Evolutionary conservation across 495 filamentous ascomycete genomes (phyloP).

Genomic region (Penicillium crystallinum): DNA sequence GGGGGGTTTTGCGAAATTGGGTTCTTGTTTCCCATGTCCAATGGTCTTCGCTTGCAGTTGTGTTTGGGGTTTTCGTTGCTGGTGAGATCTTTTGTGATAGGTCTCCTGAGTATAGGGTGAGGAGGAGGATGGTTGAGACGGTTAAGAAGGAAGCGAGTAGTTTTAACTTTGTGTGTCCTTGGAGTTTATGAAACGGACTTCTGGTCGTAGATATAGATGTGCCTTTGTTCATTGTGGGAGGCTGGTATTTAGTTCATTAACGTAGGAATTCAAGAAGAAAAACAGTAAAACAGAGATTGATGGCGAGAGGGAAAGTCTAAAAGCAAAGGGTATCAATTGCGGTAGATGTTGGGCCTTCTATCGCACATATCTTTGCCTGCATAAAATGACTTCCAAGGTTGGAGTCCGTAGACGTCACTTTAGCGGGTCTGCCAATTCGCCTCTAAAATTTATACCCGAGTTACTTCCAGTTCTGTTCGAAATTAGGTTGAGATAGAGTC

Average conservation of each 20-base stretch:
- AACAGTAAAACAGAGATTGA: neutral
- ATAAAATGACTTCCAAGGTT: neutral
- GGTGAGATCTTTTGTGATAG: neutral
- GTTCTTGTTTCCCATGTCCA: slow-evolving; percentile 15
- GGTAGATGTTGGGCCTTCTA: neutral
- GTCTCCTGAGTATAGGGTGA: slow-evolving; percentile 2
- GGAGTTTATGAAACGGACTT: neutral
- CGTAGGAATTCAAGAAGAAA: neutral
- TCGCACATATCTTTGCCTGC: neutral
- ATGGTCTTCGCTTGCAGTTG: neutral
- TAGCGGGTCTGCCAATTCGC: neutral
- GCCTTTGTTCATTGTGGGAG: neutral
- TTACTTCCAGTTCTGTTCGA: no score
- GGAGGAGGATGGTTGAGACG: slow-evolving; percentile 2
- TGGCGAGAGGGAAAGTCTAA: neutral
- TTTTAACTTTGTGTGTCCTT: slow-evolving; percentile 6
- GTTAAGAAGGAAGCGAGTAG: slow-evolving; percentile 2
- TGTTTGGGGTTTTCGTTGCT: neutral
- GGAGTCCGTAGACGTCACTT: slow-evolving; percentile 5
- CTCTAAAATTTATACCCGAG: no score
- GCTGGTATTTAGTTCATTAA: neutral
- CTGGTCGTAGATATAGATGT: neutral
- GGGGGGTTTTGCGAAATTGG: neutral
- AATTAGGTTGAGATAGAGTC: no score
- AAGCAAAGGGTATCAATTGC: neutral